Conservation (phyloP, 2,329 filamentous ascomycete species). For the Colletotrichum caudatum region DNA sequence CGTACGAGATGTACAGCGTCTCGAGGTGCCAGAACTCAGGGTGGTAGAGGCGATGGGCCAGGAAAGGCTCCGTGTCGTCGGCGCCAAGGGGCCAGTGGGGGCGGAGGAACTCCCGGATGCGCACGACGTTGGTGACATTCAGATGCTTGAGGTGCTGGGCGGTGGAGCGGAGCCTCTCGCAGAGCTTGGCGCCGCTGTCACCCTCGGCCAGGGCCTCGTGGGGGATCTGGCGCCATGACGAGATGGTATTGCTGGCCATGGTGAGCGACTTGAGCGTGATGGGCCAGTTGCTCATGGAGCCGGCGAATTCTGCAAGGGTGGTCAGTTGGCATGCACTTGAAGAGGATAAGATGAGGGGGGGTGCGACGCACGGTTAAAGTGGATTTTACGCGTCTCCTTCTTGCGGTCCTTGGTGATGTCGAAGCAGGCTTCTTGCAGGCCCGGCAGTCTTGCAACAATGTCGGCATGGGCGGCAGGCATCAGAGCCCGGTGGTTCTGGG, state of each 20-base stretch:
- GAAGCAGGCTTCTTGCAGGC: slow-evolving; percentile 38
- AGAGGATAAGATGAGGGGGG: background rate
- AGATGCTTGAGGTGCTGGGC: slow-evolving; percentile 40
- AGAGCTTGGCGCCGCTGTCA: slow-evolving; percentile 41
- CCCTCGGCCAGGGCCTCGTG: slow-evolving; percentile 43
- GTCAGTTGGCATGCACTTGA: slow-evolving; percentile 10
- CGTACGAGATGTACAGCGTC: slow-evolving; percentile 42
- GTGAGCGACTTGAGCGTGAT: slow-evolving; percentile 40
- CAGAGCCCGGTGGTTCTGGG: slow-evolving; percentile 40
- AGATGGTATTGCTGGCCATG: slow-evolving; percentile 42
- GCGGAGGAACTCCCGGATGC: slow-evolving; percentile 42
- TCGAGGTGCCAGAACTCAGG: slow-evolving; percentile 38
- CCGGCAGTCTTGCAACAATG: slow-evolving; percentile 42
- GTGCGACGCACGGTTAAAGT: slow-evolving; percentile 35
- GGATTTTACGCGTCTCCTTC: slow-evolving; percentile 36
- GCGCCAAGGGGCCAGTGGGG: slow-evolving; percentile 41
- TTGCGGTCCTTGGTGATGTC: slow-evolving; percentile 41
- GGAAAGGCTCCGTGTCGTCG: slow-evolving; percentile 39
- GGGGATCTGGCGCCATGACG: slow-evolving; percentile 44
- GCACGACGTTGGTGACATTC: slow-evolving; percentile 42
- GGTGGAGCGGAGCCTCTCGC: slow-evolving; percentile 34
- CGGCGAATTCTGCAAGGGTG: slow-evolving; percentile 37
- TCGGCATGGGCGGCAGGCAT: slow-evolving; percentile 44
- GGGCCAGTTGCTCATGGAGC: slow-evolving; percentile 41
- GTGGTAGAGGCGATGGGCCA: slow-evolving; percentile 16